Evolutionary conservation across 1,284 basidiomycete species (phyloP), one percentile per base, ranked within the genome.

Genomic region (Irpex rosettiformis): DNA sequence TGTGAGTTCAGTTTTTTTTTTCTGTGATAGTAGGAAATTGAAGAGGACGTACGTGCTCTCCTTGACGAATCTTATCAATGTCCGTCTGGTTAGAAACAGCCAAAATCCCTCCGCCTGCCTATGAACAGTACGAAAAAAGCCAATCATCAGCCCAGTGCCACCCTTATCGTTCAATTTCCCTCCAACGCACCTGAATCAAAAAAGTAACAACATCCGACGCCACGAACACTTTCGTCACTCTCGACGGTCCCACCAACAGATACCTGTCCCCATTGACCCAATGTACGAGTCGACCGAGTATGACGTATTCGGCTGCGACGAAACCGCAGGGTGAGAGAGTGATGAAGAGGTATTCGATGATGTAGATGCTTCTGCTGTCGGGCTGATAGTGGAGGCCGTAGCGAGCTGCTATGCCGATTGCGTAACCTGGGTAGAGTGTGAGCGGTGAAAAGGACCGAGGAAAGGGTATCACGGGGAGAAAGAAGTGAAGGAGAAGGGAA

Each of bases 311-410:
- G 25, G 85, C 82, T 4, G 88, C 88, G 57, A 91, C 83, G 72
- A 89, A 90, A 16, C 86, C 86, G 63, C 88, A 90, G 7, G 89
- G 86, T 79, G 85, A 77, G 21, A 94, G 79, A 61, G 92, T 82
- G 3, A 85, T 82, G 69, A 96, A 94, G 16, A 95, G 73, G 0
- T 93, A 93, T 72, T 96, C 93, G 60, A 95, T 81, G 58, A 96
- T 69, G 52, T 95, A 58, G 3, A 68, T 58, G 27, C 55, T 54
- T 47, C 60, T n/a, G 18, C 29, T 58, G 21, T 77, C 75, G 2
- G 76, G 77, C 62, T 77, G 61, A 5, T 62, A 53, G 67, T 82
- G 73, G 45, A 81, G 66, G 48, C 72, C 78, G 55, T 77, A 83
- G 37, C 84, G 78, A 49, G 73, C 71, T 4, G 69, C 77, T 54